Evolutionary conservation across 139 green algal genomes (phyloP).

Genomic region (Picochlorum sp.): DNA sequence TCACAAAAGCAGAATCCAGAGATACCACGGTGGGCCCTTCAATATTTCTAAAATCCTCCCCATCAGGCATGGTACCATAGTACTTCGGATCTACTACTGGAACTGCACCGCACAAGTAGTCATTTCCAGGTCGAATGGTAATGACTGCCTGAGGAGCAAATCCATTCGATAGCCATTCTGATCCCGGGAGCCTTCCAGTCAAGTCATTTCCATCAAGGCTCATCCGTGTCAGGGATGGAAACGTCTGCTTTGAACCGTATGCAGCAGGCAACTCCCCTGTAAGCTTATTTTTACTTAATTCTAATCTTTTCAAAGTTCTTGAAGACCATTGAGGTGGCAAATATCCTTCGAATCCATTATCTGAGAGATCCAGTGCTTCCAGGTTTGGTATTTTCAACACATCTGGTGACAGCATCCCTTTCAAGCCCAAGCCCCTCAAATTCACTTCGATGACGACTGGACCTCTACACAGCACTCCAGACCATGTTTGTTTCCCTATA

Average conservation of each 20-base stretch:
- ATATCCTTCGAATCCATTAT: slow-evolving; percentile 14
- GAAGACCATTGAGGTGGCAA: slow-evolving; percentile 20
- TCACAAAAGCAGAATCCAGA: not conserved
- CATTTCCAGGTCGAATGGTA: slow-evolving; percentile 6
- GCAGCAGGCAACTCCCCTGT: slow-evolving; percentile 7
- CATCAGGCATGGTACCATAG: not conserved
- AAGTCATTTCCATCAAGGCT: slow-evolving; percentile 12
- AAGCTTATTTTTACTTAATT: slow-evolving; percentile 20
- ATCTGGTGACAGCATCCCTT: not conserved
- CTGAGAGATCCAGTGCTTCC: not conserved
- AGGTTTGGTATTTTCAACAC: slow-evolving; percentile 1
- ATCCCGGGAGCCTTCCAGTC: not conserved
- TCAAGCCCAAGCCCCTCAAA: not conserved
- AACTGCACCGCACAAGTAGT: slow-evolving; percentile 4
- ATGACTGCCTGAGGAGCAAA: slow-evolving; percentile 7
- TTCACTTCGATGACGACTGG: not conserved
- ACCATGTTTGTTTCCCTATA: not conserved
- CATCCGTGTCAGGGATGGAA: slow-evolving; percentile 10
- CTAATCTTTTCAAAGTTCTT: not conserved
- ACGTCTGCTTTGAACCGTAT: slow-evolving; percentile 7
- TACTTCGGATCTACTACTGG: slow-evolving; percentile 7
- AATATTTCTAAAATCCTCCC: not conserved
- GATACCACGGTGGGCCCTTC: not conserved
- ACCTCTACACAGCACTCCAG: not conserved
- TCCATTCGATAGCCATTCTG: not conserved